phyloP scores from a whole-genome alignment of 768 basidiomycete genomes.

The Boletus bicolor region DNA sequence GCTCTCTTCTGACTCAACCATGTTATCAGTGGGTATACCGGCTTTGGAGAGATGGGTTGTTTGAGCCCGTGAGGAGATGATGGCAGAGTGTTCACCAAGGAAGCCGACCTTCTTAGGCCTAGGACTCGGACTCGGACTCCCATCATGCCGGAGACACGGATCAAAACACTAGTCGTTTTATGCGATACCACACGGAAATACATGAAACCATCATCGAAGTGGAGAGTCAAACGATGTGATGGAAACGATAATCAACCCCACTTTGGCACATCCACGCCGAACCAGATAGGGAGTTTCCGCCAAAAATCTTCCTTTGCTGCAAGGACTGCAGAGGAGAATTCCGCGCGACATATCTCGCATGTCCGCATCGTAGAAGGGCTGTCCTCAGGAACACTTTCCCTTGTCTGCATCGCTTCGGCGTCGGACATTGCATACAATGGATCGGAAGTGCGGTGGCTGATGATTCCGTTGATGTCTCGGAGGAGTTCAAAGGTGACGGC shows the following conservation, averaged over 20 bases:
- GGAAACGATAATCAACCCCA: conserved; percentile 31
- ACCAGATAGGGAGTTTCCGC: conserved; percentile 63
- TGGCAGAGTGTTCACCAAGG: neutral
- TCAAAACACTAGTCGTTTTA: neutral
- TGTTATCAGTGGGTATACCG: neutral
- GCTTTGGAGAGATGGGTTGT: neutral
- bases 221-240: neutral
- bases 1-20: neutral
- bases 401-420: conserved; percentile 62
- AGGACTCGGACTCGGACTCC: neutral
- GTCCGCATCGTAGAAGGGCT: conserved; percentile 47
- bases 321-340: conserved; percentile 60
- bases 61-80: neutral
- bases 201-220: conserved; percentile 2
- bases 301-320: conserved; percentile 61
- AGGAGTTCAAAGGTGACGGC: conserved; percentile 72
- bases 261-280: conserved; percentile 47
- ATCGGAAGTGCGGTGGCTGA: conserved; percentile 63
- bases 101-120: neutral
- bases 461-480: conserved; percentile 67
- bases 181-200: conserved; percentile 8
- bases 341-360: conserved; percentile 62
- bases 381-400: conserved; percentile 44
- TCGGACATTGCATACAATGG: conserved; percentile 70
- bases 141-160: neutral